Evolutionary conservation across 2,329 filamentous ascomycete genomes (phyloP).

Genomic region (Chrysoporthe deuterocubensis): DNA sequence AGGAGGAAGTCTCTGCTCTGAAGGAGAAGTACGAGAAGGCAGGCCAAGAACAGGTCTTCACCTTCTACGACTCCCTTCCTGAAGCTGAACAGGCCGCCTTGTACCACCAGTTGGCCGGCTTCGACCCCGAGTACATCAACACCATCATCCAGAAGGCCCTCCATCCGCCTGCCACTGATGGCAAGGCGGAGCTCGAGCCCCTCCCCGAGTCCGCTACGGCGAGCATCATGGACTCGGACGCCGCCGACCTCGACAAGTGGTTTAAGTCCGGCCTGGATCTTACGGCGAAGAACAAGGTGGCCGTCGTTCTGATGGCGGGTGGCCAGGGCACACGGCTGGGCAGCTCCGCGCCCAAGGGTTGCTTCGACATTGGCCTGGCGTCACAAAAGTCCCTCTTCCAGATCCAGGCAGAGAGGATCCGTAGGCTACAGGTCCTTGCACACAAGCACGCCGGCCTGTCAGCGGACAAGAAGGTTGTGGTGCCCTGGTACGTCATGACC

Average conservation of each 20-base stretch:
- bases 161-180: slow-evolving; percentile 69
- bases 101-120: slow-evolving; percentile 78
- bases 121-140: slow-evolving; percentile 88
- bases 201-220: slow-evolving; percentile 85
- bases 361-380: slow-evolving; percentile 93
- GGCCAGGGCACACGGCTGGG: slow-evolving; percentile 94
- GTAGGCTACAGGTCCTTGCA: slow-evolving; percentile 81
- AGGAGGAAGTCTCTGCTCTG: slow-evolving; percentile 69
- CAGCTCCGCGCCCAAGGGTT: slow-evolving; percentile 95
- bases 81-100: slow-evolving; percentile 75
- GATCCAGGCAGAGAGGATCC: slow-evolving; percentile 93
- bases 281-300: slow-evolving; percentile 74
- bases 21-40: slow-evolving; percentile 74
- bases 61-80: slow-evolving; percentile 82
- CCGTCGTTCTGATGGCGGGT: slow-evolving; percentile 94
- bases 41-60: slow-evolving; percentile 80
- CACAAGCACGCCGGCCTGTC: slow-evolving; percentile 64
- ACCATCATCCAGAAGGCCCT: slow-evolving; percentile 81
- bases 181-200: slow-evolving; percentile 72
- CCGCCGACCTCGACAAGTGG: slow-evolving; percentile 80
- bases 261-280: slow-evolving; percentile 82
- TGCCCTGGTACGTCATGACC: slow-evolving; percentile 99
- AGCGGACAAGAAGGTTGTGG: slow-evolving; percentile 59
- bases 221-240: slow-evolving; percentile 86
- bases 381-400: slow-evolving; percentile 96